Evolutionary conservation across 148 eudicot species (phyloP), one percentile per base, ranked within the genome.

Genomic region (Simmondsia chinensis): DNA sequence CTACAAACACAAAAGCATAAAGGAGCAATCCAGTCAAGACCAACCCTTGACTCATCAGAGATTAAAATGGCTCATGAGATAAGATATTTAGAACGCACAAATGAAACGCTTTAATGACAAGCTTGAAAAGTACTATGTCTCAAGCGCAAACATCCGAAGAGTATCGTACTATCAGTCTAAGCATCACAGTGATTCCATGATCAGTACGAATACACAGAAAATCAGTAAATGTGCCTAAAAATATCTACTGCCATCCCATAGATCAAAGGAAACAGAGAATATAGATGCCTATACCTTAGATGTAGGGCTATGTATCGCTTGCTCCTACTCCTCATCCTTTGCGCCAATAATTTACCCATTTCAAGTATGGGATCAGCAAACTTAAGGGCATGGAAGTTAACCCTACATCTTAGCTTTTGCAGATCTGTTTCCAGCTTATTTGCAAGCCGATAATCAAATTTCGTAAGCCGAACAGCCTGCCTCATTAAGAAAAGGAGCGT

Each of bases 371-470:
- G 73, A 29, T 67, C 61, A 19, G 94, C 77, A 69, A 91, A 91
- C 64, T 64, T 79, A 55, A 91, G 56, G 14, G 95, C 99, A 55
- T 82, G 95, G 58, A 82, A 91, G 40, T 91, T 91, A 45, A 79
- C 94, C 69, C 95, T 72, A 52, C 99, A 91, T 64, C 99, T 74
- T 53, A 91, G 94, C 86, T 79, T 91, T 56, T 91, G 99, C 27
- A 79, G 66, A 74, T 85, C 99, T 14, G 71, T 66, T 20, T 60
- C 75, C 80, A 91, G 47, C 49, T 61, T 84, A 73, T 91, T 91
- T 55, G 99, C 72, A 50, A 91, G 88, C 71, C 97, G 76, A 62
- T 85, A 91, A 64, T 91, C 99, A 57, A 74, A 91, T 66, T 91
- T 91, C 74, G 73, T 82, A 48, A 91, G 84, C 70, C 73, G 81